Evolutionary conservation across 805 yeast genomes (phyloP).

Genomic region (Yamadazyma kitorensis): DNA sequence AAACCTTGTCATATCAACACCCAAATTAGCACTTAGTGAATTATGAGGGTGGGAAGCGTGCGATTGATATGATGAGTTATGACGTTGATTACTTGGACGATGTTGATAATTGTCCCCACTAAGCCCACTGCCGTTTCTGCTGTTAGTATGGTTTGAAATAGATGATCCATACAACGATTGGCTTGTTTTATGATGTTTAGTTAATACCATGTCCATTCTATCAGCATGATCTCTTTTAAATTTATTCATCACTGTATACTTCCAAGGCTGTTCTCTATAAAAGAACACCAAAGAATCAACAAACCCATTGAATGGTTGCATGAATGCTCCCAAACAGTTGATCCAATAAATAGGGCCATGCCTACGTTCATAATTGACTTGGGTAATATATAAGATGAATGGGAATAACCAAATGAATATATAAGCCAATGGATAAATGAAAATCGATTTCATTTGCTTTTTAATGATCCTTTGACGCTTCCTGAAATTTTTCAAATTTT

Average conservation of each 20-base stretch:
- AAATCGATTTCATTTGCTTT: slow-evolving; percentile 74
- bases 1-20: slow-evolving; percentile 27
- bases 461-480: slow-evolving; percentile 63
- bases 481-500: slow-evolving; percentile 59
- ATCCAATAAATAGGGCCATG: slow-evolving; percentile 62
- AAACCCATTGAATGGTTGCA: slow-evolving; percentile 78
- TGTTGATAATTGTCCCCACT: not conserved
- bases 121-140: slow-evolving; percentile 6
- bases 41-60: slow-evolving; percentile 13
- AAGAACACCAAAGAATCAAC: slow-evolving; percentile 76
- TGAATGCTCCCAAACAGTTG: slow-evolving; percentile 63
- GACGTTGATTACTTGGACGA: no score
- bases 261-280: slow-evolving; percentile 80
- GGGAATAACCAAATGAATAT: slow-evolving; percentile 82
- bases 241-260: slow-evolving; percentile 39
- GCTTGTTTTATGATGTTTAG: slow-evolving; percentile 8
- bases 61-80: slow-evolving; percentile 2
- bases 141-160: slow-evolving; percentile 4
- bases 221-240: slow-evolving; percentile 33
- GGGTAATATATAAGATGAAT: slow-evolving; percentile 60
- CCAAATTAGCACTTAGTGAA: slow-evolving; percentile 28
- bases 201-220: slow-evolving; percentile 22
- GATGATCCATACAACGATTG: slow-evolving; percentile 11
- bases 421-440: slow-evolving; percentile 82
- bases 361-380: slow-evolving; percentile 43